These are phyloP conservation scores for Candida suzukii DNA, from an alignment of 805 yeast genomes.

Conservation along the genomic window DNA sequence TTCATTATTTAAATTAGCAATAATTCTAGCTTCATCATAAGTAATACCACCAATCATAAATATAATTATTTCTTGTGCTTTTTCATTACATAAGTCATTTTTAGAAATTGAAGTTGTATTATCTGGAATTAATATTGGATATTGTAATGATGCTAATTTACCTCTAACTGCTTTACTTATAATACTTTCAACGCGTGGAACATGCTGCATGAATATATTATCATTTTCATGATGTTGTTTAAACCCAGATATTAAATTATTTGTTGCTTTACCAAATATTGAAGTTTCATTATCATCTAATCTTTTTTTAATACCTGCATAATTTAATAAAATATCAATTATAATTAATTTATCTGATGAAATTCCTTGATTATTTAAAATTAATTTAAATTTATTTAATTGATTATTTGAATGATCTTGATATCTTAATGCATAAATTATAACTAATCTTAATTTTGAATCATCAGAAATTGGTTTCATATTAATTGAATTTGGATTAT, in stretches of 20 bases:
- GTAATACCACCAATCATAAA: slow-evolving; percentile 86
- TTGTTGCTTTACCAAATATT: slow-evolving; percentile 14
- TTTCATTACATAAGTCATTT: neutral
- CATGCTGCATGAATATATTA: slow-evolving; percentile 86
- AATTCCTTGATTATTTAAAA: slow-evolving; percentile 30
- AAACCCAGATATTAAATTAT: slow-evolving; percentile 26
- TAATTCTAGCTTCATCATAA: slow-evolving; percentile 82
- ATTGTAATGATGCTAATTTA: slow-evolving; percentile 29
- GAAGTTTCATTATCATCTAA: slow-evolving; percentile 28
- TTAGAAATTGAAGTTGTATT: slow-evolving; percentile 3
- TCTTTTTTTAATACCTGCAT: slow-evolving; percentile 38
- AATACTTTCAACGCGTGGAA: slow-evolving; percentile 58
- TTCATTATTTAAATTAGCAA: slow-evolving; percentile 59
- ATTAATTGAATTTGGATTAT: slow-evolving; percentile 8
- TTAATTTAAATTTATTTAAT: slow-evolving; percentile 27
- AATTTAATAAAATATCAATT: slow-evolving; percentile 37
- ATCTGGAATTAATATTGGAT: slow-evolving; percentile 37
- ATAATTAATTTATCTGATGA: slow-evolving; percentile 32
- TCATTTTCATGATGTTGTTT: slow-evolving; percentile 37
- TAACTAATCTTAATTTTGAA: slow-evolving; percentile 63
- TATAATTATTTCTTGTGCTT: slow-evolving; percentile 58
- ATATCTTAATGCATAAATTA: slow-evolving; percentile 69
- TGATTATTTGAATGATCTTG: slow-evolving; percentile 45
- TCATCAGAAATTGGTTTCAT: slow-evolving; percentile 36
- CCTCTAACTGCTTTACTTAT: slow-evolving; percentile 35